phyloP scores from a whole-genome alignment of 2,329 filamentous ascomycete genomes.

The Polytolypa hystricis region DNA sequence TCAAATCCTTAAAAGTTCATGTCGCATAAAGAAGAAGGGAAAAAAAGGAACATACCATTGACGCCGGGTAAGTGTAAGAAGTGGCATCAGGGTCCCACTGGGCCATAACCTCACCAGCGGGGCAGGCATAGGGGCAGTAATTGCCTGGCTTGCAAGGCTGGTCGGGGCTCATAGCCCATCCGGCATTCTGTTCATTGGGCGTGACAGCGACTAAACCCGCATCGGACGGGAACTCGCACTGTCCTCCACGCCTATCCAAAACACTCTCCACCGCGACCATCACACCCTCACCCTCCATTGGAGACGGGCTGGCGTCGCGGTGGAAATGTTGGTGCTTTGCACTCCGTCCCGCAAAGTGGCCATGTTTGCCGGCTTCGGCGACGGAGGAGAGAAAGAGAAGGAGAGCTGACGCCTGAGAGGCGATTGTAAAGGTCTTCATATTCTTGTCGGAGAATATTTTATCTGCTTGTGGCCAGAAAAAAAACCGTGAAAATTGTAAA shows the following conservation, averaged over 20 bases:
- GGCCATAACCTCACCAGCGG: constrained; percentile 61
- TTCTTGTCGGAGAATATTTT: no score
- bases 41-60: constrained; percentile 59
- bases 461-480: not conserved
- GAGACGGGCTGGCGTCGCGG: not conserved
- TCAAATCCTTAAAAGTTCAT: no score
- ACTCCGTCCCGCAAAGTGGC: constrained; percentile 8
- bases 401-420: constrained; percentile 24
- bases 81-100: constrained; percentile 65
- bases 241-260: constrained; percentile 44
- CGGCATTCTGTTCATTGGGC: constrained; percentile 52
- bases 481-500: no score
- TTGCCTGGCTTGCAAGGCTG: constrained; percentile 54
- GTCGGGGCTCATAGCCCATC: constrained; percentile 72
- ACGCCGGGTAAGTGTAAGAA: constrained; percentile 55
- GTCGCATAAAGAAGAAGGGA: no score
- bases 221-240: constrained; percentile 56
- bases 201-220: constrained; percentile 58
- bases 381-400: constrained; percentile 27
- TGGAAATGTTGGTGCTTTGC: constrained; percentile 8
- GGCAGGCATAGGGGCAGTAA: constrained; percentile 70
- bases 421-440: constrained; percentile 27
- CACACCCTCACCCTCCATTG: constrained; percentile 12
- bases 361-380: constrained; percentile 15
- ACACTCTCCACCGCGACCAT: constrained; percentile 18